Percentiles rank a stretch among this genome's conserved stretches.
phyloP scores from a whole-genome alignment of 495 filamentous ascomycete genomes.

The Cetradonia linearis region DNA sequence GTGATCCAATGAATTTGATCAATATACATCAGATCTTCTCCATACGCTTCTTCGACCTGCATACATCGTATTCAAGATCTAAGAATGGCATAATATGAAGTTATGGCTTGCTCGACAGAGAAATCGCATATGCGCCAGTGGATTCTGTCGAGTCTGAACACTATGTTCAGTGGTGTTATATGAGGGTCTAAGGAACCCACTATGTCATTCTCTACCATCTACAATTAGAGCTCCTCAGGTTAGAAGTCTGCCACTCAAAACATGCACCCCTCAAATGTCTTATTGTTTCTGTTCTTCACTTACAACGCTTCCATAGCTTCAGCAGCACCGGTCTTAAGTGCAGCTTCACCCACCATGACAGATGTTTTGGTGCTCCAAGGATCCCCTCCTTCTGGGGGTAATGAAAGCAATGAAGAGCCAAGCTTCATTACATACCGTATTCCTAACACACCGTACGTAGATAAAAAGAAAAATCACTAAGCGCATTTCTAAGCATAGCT shows the following conservation, averaged over 20 bases:
- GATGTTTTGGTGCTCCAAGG: background rate
- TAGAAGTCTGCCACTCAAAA: too few species aligned
- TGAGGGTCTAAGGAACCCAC: background rate
- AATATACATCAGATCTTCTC: background rate
- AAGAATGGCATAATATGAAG: background rate
- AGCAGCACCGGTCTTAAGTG: background rate
- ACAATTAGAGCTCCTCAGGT: background rate
- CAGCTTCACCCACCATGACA: background rate
- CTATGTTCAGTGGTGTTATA: background rate
- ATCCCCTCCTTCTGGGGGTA: background rate
- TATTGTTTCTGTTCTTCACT: background rate
- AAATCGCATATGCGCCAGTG: background rate
- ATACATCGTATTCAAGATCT: background rate
- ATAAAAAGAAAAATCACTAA: background rate
- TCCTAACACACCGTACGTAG: slow-evolving; percentile 3
- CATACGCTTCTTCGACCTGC: background rate
- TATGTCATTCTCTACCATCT: background rate
- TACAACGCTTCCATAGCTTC: background rate
- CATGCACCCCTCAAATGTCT: background rate
- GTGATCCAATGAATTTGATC: background rate
- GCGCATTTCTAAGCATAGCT: too few species aligned
- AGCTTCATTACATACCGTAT: background rate
- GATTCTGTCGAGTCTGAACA: background rate
- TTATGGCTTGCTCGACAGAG: background rate
- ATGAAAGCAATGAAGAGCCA: background rate